Evolutionary conservation across 1,284 basidiomycete species (phyloP), one percentile per base, ranked within the genome.

Genomic region (Cutaneotrichosporon arboriforme): DNA sequence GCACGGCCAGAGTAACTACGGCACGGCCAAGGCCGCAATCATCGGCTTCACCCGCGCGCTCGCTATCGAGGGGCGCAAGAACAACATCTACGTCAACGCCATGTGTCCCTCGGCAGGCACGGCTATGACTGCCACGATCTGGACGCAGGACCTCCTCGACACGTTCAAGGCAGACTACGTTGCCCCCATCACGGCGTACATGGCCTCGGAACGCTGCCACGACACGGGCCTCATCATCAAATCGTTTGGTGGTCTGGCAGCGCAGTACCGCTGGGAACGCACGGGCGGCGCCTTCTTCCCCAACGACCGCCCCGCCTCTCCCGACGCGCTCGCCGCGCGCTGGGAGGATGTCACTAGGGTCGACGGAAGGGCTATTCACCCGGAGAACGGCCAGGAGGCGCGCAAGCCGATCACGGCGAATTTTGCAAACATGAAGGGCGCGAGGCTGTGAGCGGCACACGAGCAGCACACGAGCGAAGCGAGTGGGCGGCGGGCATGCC

Each of bases 1-100:
- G 76, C 91, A 96, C 72, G 93, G 92, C 26, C 90, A 97, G 73
- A 86, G 76, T 51, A 79, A 79, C 68, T 94, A 96, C 72, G 86
- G 87, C n/a, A 85, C 93, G 2, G 94, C 94, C 33, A 98, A 98
- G 76, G 88, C 90, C 53, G 94, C 83, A 39, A 89, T 98, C 65
- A 85, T 91, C 59, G 92, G 91, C 59, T 76, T 99, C 31, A 93
- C 92, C 18, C 83, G 86, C 57, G 87, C 92, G 0, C 83, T 98
- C 35, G 90, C 86, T 4, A 85, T 96, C 58, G 96, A 99, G 76
- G 94, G 94, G 53, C 81, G 82, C 70, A 91, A 91, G 74, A 91
- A 96, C 76, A 85, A 87, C 75, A 91, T 94, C 70, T 69, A 90
- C 55, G 87, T 85, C 66, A 97, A 98, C 75, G 81, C 82, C 50